Conservation (phyloP, 2,329 filamentous ascomycete species). For the Pestalotiopsis sp. region DNA sequence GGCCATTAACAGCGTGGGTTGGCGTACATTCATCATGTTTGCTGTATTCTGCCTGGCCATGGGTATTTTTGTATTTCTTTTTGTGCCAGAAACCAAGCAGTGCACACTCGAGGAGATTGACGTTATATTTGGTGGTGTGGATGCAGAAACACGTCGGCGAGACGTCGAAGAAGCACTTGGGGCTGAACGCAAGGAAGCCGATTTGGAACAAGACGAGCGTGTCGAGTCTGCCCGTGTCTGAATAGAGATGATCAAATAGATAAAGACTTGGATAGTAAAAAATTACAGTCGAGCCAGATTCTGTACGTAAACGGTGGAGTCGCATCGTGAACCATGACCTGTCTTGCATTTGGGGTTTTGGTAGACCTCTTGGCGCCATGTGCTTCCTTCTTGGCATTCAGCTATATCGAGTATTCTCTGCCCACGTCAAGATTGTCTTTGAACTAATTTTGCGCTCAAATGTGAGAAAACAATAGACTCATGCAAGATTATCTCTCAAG, state of each 20-base stretch:
- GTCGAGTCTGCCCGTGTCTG: not conserved
- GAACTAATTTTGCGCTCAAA: not conserved
- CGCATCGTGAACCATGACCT: too few species aligned
- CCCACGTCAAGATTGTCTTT: not conserved
- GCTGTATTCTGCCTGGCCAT: conserved; percentile 44
- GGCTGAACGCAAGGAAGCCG: not conserved
- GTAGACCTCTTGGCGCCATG: not conserved
- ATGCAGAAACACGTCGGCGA: not conserved
- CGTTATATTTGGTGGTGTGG: not conserved
- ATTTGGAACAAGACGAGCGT: not conserved
- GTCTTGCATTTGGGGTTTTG: not conserved
- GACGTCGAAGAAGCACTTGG: not conserved
- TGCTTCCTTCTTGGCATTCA: conserved; percentile 6
- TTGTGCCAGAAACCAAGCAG: conserved; percentile 45
- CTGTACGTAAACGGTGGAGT: too few species aligned
- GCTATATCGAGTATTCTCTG: conserved; percentile 3
- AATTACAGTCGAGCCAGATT: too few species aligned
- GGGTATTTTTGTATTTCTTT: conserved; percentile 43
- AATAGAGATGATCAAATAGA: not conserved
- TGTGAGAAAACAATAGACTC: not conserved
- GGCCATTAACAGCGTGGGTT: conserved; percentile 5
- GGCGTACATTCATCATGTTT: conserved; percentile 28
- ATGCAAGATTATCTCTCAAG: not conserved
- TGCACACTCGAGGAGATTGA: conserved; percentile 7
- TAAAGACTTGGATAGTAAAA: not conserved